These are phyloP conservation scores for Petunia hybrid DNA, from an alignment of 305 asterid genomes.

Conservation along the genomic window DNA sequence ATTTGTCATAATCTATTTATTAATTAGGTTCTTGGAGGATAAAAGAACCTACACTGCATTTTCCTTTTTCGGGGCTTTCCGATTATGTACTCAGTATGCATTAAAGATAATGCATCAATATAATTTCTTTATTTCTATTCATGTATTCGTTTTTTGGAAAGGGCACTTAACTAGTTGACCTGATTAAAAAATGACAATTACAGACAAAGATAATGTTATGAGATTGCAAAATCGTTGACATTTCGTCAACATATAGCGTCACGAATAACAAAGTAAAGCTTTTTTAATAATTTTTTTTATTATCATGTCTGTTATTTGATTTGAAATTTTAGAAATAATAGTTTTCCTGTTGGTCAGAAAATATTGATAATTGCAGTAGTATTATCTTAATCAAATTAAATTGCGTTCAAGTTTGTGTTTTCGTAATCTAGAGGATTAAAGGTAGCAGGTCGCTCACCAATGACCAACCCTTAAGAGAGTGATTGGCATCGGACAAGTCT, in stretches of 20 bases:
- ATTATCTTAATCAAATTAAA: neutral
- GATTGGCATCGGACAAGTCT: neutral
- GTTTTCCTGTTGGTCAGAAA: no score
- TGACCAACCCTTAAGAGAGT: neutral
- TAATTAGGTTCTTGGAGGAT: no score
- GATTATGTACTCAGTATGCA: neutral
- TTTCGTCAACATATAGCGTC: neutral
- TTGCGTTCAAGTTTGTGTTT: neutral
- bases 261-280: neutral
- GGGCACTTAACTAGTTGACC: neutral
- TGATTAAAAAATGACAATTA: neutral
- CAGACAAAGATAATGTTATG: neutral
- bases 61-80: no score
- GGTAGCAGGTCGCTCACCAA: neutral
- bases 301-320: neutral
- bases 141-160: neutral
- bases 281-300: no score
- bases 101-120: conserved; percentile 13
- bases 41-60: neutral
- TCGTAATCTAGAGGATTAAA: neutral
- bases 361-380: neutral
- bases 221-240: neutral
- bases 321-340: no score
- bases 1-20: neutral
- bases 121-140: neutral